These are phyloP conservation scores for Tuber brumale DNA, from an alignment of 495 filamentous ascomycete genomes.

Conservation along the genomic window DNA sequence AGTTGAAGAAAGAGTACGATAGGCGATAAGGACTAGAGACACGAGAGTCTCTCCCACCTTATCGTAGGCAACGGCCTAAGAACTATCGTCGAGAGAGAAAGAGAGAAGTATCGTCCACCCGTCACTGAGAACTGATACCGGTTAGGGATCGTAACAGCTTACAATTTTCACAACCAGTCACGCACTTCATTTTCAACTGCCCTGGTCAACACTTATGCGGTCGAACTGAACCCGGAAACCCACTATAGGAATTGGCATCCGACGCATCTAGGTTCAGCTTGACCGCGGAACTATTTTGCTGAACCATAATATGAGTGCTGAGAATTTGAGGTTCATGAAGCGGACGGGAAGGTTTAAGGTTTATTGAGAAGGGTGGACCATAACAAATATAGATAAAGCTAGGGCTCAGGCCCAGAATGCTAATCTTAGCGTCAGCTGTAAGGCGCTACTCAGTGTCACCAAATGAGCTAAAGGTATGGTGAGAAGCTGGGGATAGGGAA, in stretches of 20 bases:
- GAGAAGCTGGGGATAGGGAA: background rate
- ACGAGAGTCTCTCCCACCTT: no score
- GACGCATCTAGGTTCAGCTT: no score
- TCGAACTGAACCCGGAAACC: background rate
- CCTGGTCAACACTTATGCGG: background rate
- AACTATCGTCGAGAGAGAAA: no score
- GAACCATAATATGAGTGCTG: background rate
- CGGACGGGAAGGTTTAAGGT: background rate
- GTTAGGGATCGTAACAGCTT: no score
- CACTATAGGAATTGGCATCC: background rate
- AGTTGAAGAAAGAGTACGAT: no score
- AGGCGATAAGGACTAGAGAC: no score
- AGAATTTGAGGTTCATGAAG: background rate
- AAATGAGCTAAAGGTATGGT: background rate
- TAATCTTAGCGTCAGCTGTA: background rate
- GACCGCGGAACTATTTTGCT: no score
- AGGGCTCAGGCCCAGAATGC: background rate
- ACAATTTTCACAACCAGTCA: background rate
- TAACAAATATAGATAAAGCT: background rate
- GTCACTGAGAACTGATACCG: no score
- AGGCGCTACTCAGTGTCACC: background rate
- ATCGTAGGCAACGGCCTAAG: no score
- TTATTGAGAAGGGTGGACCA: background rate
- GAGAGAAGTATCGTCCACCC: no score
- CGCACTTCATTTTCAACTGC: background rate